Percentiles rank a stretch among this genome's conserved stretches.
Evolutionary conservation across 805 yeast genomes (phyloP).

Genomic region (Barnettozyma sucrosica): DNA sequence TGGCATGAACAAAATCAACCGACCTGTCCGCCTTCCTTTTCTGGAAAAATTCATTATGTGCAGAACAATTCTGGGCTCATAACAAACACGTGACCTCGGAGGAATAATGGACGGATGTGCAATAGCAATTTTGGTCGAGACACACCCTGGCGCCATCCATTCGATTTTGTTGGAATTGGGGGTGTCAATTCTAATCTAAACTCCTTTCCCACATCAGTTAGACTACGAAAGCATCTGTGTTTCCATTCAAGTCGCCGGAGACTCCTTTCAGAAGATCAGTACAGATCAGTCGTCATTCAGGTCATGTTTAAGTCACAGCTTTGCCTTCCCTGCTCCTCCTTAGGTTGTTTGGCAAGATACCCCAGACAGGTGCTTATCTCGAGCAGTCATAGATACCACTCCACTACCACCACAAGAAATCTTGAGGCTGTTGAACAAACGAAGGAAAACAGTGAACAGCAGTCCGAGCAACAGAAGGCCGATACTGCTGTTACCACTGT

Average conservation of each 20-base stretch:
- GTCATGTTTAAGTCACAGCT: neutral
- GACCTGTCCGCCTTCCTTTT: neutral
- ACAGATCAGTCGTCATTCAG: neutral
- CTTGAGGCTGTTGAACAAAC: conserved; percentile 6
- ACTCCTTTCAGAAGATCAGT: neutral
- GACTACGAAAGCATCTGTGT: neutral
- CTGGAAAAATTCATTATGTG: neutral
- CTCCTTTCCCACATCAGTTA: neutral
- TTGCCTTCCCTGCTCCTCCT: neutral
- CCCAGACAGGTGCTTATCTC: conserved; percentile 3
- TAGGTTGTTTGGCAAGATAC: neutral
- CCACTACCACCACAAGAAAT: conserved; percentile 6
- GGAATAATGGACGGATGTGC: too few relatives aligned
- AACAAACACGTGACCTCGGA: too few relatives aligned
- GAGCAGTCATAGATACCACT: conserved; percentile 3
- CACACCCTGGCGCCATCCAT: conserved; percentile 1
- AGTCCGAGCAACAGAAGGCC: conserved; percentile 1
- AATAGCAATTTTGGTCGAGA: neutral
- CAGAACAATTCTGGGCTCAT: neutral
- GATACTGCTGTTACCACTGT: neutral
- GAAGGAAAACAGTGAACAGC: conserved; percentile 5
- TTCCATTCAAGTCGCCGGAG: neutral
- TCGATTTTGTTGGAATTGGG: neutral
- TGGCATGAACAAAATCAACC: neutral
- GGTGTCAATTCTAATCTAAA: neutral